These are phyloP conservation scores for Diplosphaera chodatii DNA, from an alignment of 139 green algal genomes.

Conservation along the genomic window DNA sequence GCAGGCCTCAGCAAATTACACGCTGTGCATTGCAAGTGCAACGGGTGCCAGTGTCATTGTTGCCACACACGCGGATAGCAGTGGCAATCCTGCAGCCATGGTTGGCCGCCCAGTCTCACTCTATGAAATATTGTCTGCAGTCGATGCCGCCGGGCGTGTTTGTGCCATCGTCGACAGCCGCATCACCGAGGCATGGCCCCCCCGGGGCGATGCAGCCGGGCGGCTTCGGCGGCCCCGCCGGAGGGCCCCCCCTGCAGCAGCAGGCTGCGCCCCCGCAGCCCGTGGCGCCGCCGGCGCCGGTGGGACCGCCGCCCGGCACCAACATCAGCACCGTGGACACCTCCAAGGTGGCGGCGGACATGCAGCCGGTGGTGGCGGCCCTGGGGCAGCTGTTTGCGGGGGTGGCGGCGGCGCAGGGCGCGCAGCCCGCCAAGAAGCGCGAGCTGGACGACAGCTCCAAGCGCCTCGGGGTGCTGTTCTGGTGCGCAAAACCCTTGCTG, in stretches of 20 bases:
- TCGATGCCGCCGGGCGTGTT: neutral
- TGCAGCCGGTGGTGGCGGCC: slow-evolving; percentile 52
- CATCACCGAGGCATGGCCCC: neutral
- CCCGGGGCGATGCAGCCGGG: neutral
- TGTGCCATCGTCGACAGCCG: neutral
- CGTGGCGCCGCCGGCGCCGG: slow-evolving; percentile 35
- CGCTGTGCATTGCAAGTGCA: too few relatives aligned
- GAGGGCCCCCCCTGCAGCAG: slow-evolving; percentile 2
- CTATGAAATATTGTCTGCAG: too few relatives aligned
- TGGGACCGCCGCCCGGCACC: slow-evolving; percentile 69
- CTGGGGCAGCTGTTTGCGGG: slow-evolving; percentile 67
- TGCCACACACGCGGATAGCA: too few relatives aligned
- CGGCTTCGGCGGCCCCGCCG: neutral
- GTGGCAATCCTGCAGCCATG: too few relatives aligned
- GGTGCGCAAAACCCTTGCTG: too few relatives aligned
- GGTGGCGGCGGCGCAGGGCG: slow-evolving; percentile 23
- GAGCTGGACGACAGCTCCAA: slow-evolving; percentile 95
- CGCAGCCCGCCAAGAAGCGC: slow-evolving; percentile 60
- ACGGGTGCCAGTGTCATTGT: too few relatives aligned
- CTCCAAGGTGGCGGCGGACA: slow-evolving; percentile 46
- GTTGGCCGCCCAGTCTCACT: too few relatives aligned
- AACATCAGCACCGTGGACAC: slow-evolving; percentile 61
- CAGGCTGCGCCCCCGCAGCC: slow-evolving; percentile 20
- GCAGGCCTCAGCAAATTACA: too few relatives aligned
- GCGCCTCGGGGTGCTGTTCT: slow-evolving; percentile 84